These are phyloP conservation scores for Phylloporus sp. DNA, from an alignment of 768 basidiomycete species.

Conservation along the genomic window DNA sequence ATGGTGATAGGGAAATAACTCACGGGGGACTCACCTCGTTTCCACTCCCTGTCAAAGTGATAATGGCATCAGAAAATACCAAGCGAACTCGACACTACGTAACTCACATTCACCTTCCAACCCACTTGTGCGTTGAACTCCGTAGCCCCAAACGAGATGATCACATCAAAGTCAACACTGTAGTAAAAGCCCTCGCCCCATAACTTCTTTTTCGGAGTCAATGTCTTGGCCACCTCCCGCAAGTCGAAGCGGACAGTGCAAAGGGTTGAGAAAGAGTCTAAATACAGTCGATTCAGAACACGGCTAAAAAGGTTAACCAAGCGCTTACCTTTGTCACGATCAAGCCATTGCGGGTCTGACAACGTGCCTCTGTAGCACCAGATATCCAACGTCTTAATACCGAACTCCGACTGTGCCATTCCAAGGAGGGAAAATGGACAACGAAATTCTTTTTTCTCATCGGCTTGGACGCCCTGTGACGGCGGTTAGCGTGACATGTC, in stretches of 20 bases:
- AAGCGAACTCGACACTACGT: neutral
- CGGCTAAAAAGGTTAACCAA: neutral
- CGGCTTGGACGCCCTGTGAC: conserved; percentile 7
- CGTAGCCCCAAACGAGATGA: conserved; percentile 14
- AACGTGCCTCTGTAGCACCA: conserved; percentile 13
- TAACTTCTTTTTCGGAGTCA: neutral
- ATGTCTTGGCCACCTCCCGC: neutral
- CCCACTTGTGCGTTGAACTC: conserved; percentile 23
- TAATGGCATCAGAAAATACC: neutral
- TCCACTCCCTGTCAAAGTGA: neutral
- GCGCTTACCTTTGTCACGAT: conserved; percentile 1
- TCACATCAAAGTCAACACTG: conserved; percentile 1
- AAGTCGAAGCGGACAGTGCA: conserved; percentile 8
- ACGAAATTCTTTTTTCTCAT: conserved; percentile 16
- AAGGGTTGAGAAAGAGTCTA: conserved; percentile 13
- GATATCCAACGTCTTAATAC: neutral
- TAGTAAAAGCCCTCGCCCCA: conserved; percentile 7
- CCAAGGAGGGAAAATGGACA: neutral
- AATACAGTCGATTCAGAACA: neutral
- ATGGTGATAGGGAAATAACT: neutral
- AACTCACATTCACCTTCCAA: conserved; percentile 1
- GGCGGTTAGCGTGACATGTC: neutral
- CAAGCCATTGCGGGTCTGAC: conserved; percentile 10
- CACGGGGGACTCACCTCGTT: neutral
- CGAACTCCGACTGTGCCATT: neutral